These are phyloP conservation scores for Dentipellis sp. DNA, from an alignment of 768 basidiomycete genomes.

Conservation along the genomic window DNA sequence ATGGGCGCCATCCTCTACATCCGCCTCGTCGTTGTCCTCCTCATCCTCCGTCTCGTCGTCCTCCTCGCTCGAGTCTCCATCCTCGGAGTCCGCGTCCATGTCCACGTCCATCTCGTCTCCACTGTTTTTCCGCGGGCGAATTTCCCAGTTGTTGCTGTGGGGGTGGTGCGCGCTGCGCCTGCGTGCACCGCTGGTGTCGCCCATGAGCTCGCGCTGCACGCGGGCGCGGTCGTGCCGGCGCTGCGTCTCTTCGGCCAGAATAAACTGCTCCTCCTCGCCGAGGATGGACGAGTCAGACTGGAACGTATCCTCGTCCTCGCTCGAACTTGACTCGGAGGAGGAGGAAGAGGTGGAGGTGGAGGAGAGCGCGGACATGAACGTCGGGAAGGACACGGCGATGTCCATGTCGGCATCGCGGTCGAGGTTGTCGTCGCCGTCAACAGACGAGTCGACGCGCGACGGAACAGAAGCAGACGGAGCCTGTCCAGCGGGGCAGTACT, in stretches of 20 bases:
- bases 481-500: slow-evolving; percentile 2
- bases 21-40: slow-evolving; percentile 50
- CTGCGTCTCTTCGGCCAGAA: slow-evolving; percentile 10
- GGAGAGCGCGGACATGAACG: slow-evolving; percentile 15
- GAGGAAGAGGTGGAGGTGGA: slow-evolving; percentile 15
- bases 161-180: slow-evolving; percentile 23
- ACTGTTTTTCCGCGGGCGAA: slow-evolving; percentile 7
- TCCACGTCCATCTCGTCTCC: slow-evolving; percentile 1
- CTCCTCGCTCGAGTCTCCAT: slow-evolving; percentile 63
- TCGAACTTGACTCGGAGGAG: slow-evolving; percentile 22
- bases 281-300: slow-evolving; percentile 13
- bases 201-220: slow-evolving; percentile 49
- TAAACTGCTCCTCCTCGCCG: slow-evolving; percentile 12
- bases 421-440: background rate
- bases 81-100: slow-evolving; percentile 34
- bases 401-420: slow-evolving; percentile 5
- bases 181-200: slow-evolving; percentile 29
- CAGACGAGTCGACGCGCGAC: background rate
- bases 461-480: slow-evolving; percentile 4
- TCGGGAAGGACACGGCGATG: slow-evolving; percentile 6
- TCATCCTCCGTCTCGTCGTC: slow-evolving; percentile 49
- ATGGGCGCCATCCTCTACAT: slow-evolving; percentile 27
- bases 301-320: slow-evolving; percentile 10
- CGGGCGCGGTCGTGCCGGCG: slow-evolving; percentile 34
- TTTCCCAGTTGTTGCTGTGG: slow-evolving; percentile 10